phyloP scores from a whole-genome alignment of 331 rosid genomes.

The Saraca asoca region DNA sequence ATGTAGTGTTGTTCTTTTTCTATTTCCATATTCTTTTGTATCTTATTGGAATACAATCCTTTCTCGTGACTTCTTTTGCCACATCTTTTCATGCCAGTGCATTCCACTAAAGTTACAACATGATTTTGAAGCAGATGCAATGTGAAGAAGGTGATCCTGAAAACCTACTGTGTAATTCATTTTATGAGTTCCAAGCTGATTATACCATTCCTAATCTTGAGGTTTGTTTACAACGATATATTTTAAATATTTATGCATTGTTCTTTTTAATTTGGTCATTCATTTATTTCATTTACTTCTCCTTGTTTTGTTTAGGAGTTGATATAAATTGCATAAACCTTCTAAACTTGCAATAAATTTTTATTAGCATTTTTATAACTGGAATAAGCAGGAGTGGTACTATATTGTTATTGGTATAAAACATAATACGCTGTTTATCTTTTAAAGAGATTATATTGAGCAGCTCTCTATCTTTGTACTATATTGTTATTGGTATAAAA shows the following conservation, averaged over 20 bases:
- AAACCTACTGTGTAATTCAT: conserved; percentile 86
- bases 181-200: conserved; percentile 95
- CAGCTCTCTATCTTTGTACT: too few relatives aligned
- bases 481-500: too few relatives aligned
- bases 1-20: conserved; percentile 10
- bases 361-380: not conserved
- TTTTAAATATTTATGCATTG: too few relatives aligned
- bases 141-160: conserved; percentile 94
- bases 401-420: too few relatives aligned
- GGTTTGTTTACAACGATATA: too few relatives aligned
- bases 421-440: too few relatives aligned
- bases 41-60: conserved; percentile 1
- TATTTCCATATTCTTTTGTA: conserved; percentile 6
- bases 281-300: conserved; percentile 1
- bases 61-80: conserved; percentile 20
- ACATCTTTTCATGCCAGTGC: conserved; percentile 61
- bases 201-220: conserved; percentile 82
- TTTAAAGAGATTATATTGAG: too few relatives aligned
- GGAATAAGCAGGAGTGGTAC: too few relatives aligned
- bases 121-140: conserved; percentile 94
- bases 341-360: not conserved
- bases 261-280: too few relatives aligned
- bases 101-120: conserved; percentile 96
- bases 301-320: not conserved
- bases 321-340: not conserved